These are phyloP conservation scores for Cicer pinnatifidum DNA, from an alignment of 306 rosid genomes.

Conservation along the genomic window DNA sequence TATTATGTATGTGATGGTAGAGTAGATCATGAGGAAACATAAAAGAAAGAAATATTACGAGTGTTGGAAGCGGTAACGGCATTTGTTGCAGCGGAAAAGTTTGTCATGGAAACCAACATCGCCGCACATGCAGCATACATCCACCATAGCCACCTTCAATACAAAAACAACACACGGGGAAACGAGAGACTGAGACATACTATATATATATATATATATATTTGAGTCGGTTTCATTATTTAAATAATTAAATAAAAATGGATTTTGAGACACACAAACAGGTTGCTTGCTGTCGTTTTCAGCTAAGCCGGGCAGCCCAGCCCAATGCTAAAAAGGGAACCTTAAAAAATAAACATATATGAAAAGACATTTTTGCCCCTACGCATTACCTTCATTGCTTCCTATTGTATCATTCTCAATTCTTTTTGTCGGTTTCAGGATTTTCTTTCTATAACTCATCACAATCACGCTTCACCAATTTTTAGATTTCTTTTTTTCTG, in stretches of 20 bases:
- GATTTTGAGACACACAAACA: not conserved
- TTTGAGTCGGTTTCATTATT: not conserved
- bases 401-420: no score
- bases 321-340: not conserved
- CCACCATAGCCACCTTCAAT: conserved; percentile 57
- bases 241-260: not conserved
- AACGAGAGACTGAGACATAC: not conserved
- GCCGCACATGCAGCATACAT: conserved; percentile 98
- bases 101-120: conserved; percentile 92
- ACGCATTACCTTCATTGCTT: no score
- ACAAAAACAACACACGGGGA: not conserved
- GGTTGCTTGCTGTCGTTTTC: conserved; percentile 10
- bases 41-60: conserved; percentile 48
- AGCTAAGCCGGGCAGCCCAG: not conserved
- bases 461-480: no score
- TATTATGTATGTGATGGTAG: no score
- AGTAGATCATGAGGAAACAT: no score
- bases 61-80: conserved; percentile 90
- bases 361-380: not conserved
- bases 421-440: no score
- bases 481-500: no score
- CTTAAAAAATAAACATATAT: not conserved
- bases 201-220: not conserved
- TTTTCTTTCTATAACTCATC: no score
- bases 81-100: conserved; percentile 91